These are phyloP conservation scores for Paecilomyces niveus DNA, from an alignment of 2,329 filamentous ascomycete species.

Conservation along the genomic window DNA sequence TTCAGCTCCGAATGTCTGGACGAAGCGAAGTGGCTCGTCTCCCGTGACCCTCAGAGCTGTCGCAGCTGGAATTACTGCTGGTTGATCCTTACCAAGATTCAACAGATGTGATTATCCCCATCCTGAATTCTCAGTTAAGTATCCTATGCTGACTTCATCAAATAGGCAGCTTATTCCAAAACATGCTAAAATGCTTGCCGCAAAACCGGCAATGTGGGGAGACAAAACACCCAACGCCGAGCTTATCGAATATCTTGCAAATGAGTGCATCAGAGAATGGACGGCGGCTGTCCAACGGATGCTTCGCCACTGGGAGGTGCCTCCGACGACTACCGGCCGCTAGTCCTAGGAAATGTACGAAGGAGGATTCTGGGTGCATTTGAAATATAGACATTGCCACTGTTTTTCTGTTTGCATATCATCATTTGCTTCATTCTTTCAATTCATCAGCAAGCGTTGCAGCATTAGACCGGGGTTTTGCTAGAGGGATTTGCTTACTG, in stretches of 20 bases:
- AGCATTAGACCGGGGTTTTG: neutral
- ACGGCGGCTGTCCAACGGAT: conserved; percentile 56
- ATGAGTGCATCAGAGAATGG: conserved; percentile 62
- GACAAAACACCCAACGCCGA: conserved; percentile 48
- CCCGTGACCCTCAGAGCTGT: conserved; percentile 57
- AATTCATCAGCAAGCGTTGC: neutral
- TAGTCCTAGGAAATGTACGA: conserved; percentile 7
- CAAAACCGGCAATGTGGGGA: conserved; percentile 64
- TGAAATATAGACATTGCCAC: neutral
- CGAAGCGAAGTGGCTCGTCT: conserved; percentile 59
- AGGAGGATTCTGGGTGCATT: neutral
- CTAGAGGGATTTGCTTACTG: neutral
- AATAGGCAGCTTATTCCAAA: conserved; percentile 52
- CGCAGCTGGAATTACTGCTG: conserved; percentile 72
- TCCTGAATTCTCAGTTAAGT: neutral
- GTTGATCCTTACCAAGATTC: conserved; percentile 61
- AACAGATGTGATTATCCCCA: conserved; percentile 50
- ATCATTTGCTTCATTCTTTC: neutral
- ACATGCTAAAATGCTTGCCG: conserved; percentile 56
- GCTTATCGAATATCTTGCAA: conserved; percentile 52
- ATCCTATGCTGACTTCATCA: neutral
- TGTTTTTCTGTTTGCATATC: neutral
- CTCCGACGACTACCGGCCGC: conserved; percentile 43
- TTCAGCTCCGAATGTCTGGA: conserved; percentile 59
- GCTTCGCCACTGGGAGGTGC: conserved; percentile 60